Evolutionary conservation across 768 basidiomycete genomes (phyloP), one percentile per base, ranked within the genome.

Genomic region (Mycena filopes): DNA sequence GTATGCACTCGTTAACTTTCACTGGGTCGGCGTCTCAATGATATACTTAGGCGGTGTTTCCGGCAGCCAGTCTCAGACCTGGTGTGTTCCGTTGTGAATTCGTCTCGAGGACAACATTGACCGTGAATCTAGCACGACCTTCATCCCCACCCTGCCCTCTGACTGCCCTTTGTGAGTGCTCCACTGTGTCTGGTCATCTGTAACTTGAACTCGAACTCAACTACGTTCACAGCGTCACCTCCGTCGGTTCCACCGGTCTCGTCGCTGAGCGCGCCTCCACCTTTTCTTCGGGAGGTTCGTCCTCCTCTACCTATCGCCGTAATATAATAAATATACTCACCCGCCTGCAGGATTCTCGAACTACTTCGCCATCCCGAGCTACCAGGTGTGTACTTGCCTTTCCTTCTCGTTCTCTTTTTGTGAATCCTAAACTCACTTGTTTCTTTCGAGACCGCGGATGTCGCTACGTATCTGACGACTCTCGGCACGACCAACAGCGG

Each of bases 251-350:
- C 20, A 86, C 85, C 1, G 66, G 66, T 6, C 57, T 71, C 21
- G 75, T 85, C 53, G 60, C 67, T 13, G 86, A 88, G 70, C 78
- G 71, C 18, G 82, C 81, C 0, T 77, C 75, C 0, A 53, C 29
- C 31, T 84, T 88, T 74, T 84, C 83, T 13, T 80, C 83, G 0
- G 87, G 87, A 29, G 86, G 80, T 38, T 64, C 3, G 43, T 31
- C 7, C 8, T 7, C 10, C 21, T 25, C 12, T 15, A 26, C 1
- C 2, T n/a, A 4, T 33, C 20, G 18, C 31, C 29, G n/a, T n/a
- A n/a, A n/a, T n/a, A n/a, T n/a, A n/a, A n/a, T n/a, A n/a, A n/a
- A n/a, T n/a, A n/a, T 45, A 15, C 33, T 33, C 36, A 13, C 23
- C 15, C 3, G 11, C 36, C 36, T 36, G 36, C 13, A 60, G 84